Conservation (phyloP, 78 protist genomes). For the Blattamonas nauphoetae region DNA sequence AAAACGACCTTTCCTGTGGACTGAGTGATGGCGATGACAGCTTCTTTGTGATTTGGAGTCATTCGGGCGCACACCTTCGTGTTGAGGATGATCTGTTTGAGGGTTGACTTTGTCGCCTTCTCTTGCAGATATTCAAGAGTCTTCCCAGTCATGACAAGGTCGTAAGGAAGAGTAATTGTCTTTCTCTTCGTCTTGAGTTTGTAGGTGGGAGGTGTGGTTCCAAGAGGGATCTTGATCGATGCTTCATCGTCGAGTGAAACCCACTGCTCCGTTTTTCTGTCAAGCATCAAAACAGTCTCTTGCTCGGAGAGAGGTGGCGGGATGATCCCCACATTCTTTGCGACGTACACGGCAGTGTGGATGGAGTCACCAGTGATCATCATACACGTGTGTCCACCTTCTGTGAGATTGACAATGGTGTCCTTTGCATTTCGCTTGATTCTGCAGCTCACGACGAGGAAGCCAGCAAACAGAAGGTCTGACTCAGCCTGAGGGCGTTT, state of each 20-base stretch:
- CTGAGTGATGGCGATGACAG: background rate
- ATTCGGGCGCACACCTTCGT: background rate
- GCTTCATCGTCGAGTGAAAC: no score
- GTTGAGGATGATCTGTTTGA: background rate
- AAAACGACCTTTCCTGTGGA: conserved; percentile 51
- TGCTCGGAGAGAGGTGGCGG: no score
- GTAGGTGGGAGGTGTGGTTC: no score
- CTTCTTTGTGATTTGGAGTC: background rate
- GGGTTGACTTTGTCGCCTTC: background rate
- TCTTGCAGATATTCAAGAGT: background rate
- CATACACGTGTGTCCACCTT: conserved; percentile 27
- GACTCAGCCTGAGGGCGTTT: conserved; percentile 51
- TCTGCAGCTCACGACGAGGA: conserved; percentile 68
- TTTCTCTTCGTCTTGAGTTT: no score
- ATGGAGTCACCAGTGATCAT: conserved; percentile 97
- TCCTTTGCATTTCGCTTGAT: conserved; percentile 55
- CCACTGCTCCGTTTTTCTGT: no score
- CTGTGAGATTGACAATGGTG: conserved; percentile 32
- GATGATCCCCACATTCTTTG: conserved; percentile 48
- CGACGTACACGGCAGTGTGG: conserved; percentile 89
- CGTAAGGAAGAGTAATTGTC: no score
- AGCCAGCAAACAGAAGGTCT: conserved; percentile 76
- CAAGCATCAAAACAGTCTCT: no score
- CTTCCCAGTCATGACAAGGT: background rate
- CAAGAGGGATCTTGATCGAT: no score